Evolutionary conservation across 768 basidiomycete genomes (phyloP), one percentile per base, ranked within the genome.

Genomic region (Paxillus rubicundulus): DNA sequence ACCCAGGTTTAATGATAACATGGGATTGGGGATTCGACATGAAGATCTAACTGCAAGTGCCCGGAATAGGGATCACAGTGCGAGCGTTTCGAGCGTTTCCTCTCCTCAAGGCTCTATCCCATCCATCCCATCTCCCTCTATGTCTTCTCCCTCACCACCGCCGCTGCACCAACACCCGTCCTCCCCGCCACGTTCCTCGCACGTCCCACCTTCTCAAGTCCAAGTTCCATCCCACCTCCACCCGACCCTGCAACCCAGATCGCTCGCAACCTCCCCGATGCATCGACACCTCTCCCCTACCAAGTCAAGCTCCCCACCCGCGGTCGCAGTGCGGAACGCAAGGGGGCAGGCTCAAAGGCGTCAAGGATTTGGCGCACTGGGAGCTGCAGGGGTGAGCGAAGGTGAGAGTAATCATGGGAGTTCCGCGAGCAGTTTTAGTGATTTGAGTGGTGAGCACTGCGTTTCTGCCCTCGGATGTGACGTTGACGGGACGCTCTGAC

Each of bases 401-500:
- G 76, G 80, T 49, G 77, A 77, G 40, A 87, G 86, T 58, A 82
- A 74, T 56, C 79, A 86, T 45, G 82, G 83, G 3, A 91, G 89
- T 20, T 82, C 85, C 39, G 81, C 89, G 0, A 91, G 89, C 7
- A 84, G 91, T 66, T 91, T 92, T 61, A 92, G 90, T 62, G 91
- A 93, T 62, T 63, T 92, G 40, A 93, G 91, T 61, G 90, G 91
- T 90, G 61, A 62, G 81, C 70, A 18, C 14, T 47, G 14, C 24
- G 0, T 36, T 20, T 40, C 16, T 16, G 5, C 30, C 4, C 30
- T 12, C n/a, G 12, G 13, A 39, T 20, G 12, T 50, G 1, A 60
- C 5, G 34, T 50, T 55, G 27, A 48, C 10, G n/a, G n/a, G n/a
- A n/a, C n/a, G n/a, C 24, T 24, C 24, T 27, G 9, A 24, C 50